Evolutionary conservation across 331 rosid genomes (phyloP), one percentile per base, ranked within the genome.

Genomic region (Malus hybrid): DNA sequence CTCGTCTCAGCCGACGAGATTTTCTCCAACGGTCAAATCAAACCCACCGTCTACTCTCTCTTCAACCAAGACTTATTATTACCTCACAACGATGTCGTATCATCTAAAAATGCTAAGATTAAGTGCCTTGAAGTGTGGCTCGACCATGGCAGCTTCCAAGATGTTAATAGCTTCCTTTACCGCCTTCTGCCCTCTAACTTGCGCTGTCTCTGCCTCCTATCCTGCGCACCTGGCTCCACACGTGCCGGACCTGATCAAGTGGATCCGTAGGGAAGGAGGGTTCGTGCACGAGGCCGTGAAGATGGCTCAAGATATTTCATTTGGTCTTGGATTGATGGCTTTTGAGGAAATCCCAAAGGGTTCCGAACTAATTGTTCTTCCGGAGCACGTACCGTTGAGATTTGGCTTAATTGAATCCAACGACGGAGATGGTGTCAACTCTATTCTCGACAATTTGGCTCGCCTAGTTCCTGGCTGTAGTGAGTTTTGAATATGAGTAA

Each of bases 211-310:
- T 1, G 56, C 86, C 19, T 78, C 88, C 69, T 84, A 57, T 74
- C 81, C 85, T 42, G 28, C 85, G 29, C 90, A 96, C 11, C 28
- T 94, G 72, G 95, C 81, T 16, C 71, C 93, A 6, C 85, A 88
- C 7, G 92, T 97, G n/a, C 93, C 94, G 0, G 91, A 94, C 89
- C 91, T 94, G 29, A 72, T 94, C 74, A 85, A 86, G 42, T 91
- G 98, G 98, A 93, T 90, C 9, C 82, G 84, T 4, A 79, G 83
- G 72, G 89, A 93, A 83, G 96, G 97, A 46, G 98, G 98, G 3
- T 88, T 90, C 70, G 98, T 93, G 12, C 98, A 93, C 82, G 90
- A 73, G 22, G 86, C 89, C 11, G 80, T 94, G 69, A 90, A 84
- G 86, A 88, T 94, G 75, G 81, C 90, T 28, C 85, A 82, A 24